These are phyloP conservation scores for Aurantiochytrium sp. DNA, from an alignment of 108 stramenopile species.

Conservation along the genomic window DNA sequence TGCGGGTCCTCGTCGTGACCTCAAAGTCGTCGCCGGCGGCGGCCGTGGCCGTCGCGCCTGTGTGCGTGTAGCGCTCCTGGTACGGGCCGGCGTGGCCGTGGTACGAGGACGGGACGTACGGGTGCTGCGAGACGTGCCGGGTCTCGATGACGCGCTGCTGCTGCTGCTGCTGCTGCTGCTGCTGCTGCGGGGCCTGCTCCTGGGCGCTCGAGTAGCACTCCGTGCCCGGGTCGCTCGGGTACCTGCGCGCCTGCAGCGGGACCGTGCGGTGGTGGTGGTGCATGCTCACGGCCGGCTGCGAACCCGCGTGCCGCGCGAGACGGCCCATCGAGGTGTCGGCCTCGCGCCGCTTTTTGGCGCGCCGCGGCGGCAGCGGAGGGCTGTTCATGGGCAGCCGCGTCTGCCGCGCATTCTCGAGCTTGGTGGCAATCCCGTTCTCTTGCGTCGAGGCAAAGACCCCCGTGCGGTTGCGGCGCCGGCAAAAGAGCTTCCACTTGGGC, in stretches of 20 bases:
- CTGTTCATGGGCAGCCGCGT: background rate
- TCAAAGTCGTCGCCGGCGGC: too few species aligned
- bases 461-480: background rate
- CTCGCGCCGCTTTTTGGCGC: slow-evolving; percentile 29
- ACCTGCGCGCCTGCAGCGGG: background rate
- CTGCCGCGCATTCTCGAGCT: background rate
- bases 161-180: background rate
- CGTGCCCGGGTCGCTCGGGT: background rate
- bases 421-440: background rate
- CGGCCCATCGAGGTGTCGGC: background rate
- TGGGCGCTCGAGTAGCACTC: background rate
- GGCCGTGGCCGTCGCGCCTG: too few species aligned
- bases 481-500: slow-evolving; percentile 12
- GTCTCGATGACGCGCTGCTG: background rate
- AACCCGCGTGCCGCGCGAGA: background rate
- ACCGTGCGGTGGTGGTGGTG: background rate
- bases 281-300: background rate
- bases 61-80: too few species aligned
- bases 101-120: background rate
- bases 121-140: background rate
- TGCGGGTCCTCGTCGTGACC: too few species aligned
- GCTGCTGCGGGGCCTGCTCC: too few species aligned
- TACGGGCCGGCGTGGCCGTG: too few species aligned
- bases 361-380: background rate
- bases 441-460: background rate